Evolutionary conservation across 805 yeast genomes (phyloP).

Genomic region (Pichia insulana): DNA sequence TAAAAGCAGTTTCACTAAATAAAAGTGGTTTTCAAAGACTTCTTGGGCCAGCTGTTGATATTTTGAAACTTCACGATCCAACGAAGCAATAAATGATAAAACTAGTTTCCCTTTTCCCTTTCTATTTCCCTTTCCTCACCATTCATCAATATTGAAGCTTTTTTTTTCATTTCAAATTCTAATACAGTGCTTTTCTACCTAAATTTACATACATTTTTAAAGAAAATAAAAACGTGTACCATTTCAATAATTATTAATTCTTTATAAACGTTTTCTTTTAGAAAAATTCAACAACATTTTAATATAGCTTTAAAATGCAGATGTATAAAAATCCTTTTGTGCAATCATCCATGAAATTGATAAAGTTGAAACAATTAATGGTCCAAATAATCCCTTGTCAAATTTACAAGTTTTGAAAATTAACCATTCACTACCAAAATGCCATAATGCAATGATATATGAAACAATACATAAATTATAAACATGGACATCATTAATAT

Average conservation of each 20-base stretch:
- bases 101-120: not conserved
- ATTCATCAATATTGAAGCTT: not conserved
- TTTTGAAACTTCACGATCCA: slow-evolving; percentile 80
- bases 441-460: slow-evolving; percentile 73
- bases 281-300: not conserved
- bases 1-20: slow-evolving; percentile 87
- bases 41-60: slow-evolving; percentile 90
- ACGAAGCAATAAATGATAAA: slow-evolving; percentile 27
- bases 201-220: not conserved
- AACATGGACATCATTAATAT: slow-evolving; percentile 58
- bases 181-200: not conserved
- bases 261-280: not conserved
- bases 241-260: not conserved
- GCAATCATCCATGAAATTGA: slow-evolving; percentile 74
- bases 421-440: slow-evolving; percentile 79
- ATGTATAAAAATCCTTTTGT: slow-evolving; percentile 55
- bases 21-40: slow-evolving; percentile 90
- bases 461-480: slow-evolving; percentile 75
- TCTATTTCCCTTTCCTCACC: not conserved
- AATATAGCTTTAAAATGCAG: not conserved
- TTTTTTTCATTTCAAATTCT: not conserved
- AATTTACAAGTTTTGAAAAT: slow-evolving; percentile 69
- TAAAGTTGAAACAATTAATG: slow-evolving; percentile 68
- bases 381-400: slow-evolving; percentile 86
- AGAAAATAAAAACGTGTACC: too few relatives aligned